Percentiles rank a stretch among this genome's conserved stretches.
phyloP scores from a whole-genome alignment of 140 eudicot genomes.

The Senecio squalidus region DNA sequence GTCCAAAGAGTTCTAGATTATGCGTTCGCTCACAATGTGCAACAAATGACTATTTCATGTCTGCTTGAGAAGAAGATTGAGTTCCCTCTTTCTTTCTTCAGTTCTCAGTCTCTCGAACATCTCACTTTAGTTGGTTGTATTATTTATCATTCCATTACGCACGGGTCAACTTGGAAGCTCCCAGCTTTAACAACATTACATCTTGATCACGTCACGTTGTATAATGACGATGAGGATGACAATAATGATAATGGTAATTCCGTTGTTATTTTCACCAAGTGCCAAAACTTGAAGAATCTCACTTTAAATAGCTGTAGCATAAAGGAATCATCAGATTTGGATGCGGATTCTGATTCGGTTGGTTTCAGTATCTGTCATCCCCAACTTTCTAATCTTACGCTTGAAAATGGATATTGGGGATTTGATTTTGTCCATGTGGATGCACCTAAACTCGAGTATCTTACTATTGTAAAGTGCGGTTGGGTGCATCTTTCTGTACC shows the following conservation, averaged over 20 bases:
- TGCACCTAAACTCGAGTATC: not conserved
- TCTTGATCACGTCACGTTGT: not conserved
- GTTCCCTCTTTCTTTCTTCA: not conserved
- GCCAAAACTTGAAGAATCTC: not conserved
- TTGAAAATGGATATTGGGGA: not conserved
- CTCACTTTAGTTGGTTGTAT: not conserved
- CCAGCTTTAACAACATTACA: not conserved
- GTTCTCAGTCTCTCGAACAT: slow-evolving; percentile 10
- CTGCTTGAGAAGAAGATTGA: not conserved
- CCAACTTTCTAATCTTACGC: not conserved
- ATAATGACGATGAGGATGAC: not conserved
- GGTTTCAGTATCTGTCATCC: not conserved
- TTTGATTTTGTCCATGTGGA: not conserved
- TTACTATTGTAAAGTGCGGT: too few relatives aligned
- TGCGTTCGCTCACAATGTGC: slow-evolving; percentile 13
- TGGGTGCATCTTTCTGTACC: too few relatives aligned
- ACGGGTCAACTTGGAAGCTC: not conserved
- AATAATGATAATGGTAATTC: too few relatives aligned
- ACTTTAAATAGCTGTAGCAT: not conserved
- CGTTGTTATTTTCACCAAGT: not conserved
- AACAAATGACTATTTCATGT: not conserved
- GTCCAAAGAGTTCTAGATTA: not conserved
- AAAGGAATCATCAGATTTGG: not conserved
- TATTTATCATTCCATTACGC: not conserved
- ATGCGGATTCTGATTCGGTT: too few relatives aligned